A percentile compares a stretch with the other conserved stretches of the same genome.
Conservation (phyloP, 352 stramenopile species). For the Elongisporangium anandrum region DNA sequence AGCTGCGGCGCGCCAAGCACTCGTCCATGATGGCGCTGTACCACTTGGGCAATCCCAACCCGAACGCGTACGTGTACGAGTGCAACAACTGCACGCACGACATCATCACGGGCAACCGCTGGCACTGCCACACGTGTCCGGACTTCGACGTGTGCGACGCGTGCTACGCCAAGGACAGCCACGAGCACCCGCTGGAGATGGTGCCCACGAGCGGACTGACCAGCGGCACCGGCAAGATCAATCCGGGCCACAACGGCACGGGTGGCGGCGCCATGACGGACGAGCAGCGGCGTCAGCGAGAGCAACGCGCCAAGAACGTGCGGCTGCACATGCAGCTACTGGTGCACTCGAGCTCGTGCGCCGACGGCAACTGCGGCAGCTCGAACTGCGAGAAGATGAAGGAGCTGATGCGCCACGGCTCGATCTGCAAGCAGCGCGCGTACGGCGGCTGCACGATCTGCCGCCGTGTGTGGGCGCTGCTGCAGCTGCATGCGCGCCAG, state of each 20-base stretch:
- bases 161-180: slow-evolving; percentile 83
- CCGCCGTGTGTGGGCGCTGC: slow-evolving; percentile 94
- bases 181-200: slow-evolving; percentile 77
- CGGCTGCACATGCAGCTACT: slow-evolving; percentile 97
- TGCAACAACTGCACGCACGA: slow-evolving; percentile 83
- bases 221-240: slow-evolving; percentile 3
- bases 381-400: slow-evolving; percentile 99
- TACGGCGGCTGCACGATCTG: slow-evolving; percentile 95
- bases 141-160: slow-evolving; percentile 89
- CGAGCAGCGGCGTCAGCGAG: slow-evolving; percentile 61
- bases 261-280: slow-evolving; percentile 36
- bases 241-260: slow-evolving; percentile 5
- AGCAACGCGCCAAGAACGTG: slow-evolving; percentile 93
- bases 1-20: slow-evolving; percentile 97
- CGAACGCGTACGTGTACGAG: slow-evolving; percentile 85
- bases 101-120: slow-evolving; percentile 82
- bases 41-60: slow-evolving; percentile 95
- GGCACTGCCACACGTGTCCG: slow-evolving; percentile 85
- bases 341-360: slow-evolving; percentile 95
- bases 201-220: slow-evolving; percentile 51
- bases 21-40: slow-evolving; percentile 99
- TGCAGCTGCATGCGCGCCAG: slow-evolving; percentile 97
- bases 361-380: slow-evolving; percentile 89
- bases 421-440: slow-evolving; percentile 90
- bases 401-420: slow-evolving; percentile 94